These are phyloP conservation scores for Amphirosellinia nigrospora DNA, from an alignment of 495 filamentous ascomycete species.

Conservation along the genomic window DNA sequence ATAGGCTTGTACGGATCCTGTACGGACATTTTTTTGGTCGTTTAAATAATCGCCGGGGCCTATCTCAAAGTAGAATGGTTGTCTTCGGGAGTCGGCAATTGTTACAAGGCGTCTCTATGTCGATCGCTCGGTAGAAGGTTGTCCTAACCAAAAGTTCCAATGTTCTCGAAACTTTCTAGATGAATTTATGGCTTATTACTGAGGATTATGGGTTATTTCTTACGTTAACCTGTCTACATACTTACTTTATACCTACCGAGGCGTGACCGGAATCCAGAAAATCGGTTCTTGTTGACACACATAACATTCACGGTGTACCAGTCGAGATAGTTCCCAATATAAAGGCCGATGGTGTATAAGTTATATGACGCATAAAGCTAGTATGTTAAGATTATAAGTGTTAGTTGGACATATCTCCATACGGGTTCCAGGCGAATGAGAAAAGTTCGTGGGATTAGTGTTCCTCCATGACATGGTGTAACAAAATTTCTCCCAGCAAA, in stretches of 20 bases:
- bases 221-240: not conserved
- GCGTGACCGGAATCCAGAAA: not conserved
- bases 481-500: not conserved
- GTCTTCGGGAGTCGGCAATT: not conserved
- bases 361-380: not conserved
- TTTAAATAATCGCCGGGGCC: not conserved
- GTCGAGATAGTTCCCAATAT: not conserved
- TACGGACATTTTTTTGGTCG: not conserved
- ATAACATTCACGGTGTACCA: not conserved
- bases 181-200: not conserved
- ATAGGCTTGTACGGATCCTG: not conserved
- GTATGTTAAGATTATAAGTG: not conserved
- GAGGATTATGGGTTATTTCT: not conserved
- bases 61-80: not conserved
- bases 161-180: not conserved
- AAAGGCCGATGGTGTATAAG: not conserved
- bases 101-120: not conserved
- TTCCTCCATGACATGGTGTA: not conserved
- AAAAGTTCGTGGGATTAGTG: not conserved
- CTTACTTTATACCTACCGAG: not conserved
- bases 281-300: not conserved
- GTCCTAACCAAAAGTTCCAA: not conserved
- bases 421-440: not conserved
- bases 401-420: not conserved
- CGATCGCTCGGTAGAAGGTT: not conserved